phyloP scores from a whole-genome alignment of 352 stramenopile genomes.

The Phytophthora meadii region DNA sequence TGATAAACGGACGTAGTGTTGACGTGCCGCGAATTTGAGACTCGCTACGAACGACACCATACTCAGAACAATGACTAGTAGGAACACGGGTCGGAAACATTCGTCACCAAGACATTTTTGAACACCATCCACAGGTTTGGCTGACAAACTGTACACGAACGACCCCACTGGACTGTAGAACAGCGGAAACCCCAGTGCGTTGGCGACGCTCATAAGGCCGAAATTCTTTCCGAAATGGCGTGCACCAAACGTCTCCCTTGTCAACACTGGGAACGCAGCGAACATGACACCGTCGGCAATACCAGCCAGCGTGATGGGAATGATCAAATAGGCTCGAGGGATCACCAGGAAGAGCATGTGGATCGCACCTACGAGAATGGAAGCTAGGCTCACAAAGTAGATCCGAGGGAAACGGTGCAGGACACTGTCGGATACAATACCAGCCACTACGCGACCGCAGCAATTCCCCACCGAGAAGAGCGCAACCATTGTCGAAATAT shows the following conservation, averaged over 20 bases:
- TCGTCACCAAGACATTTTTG: slow-evolving; percentile 59
- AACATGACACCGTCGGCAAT: slow-evolving; percentile 82
- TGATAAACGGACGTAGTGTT: slow-evolving; percentile 21
- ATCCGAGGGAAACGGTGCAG: slow-evolving; percentile 54
- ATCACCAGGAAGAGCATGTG: slow-evolving; percentile 67
- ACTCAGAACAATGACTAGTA: slow-evolving; percentile 63
- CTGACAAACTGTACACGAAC: slow-evolving; percentile 58
- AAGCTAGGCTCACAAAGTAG: slow-evolving; percentile 67
- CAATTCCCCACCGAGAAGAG: slow-evolving; percentile 80
- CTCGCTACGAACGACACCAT: slow-evolving; percentile 57
- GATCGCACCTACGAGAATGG: slow-evolving; percentile 62
- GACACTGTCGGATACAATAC: slow-evolving; percentile 68
- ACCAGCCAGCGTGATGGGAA: slow-evolving; percentile 70
- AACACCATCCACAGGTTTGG: slow-evolving; percentile 41
- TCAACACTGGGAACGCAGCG: slow-evolving; percentile 70
- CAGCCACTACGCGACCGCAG: slow-evolving; percentile 57
- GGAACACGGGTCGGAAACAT: slow-evolving; percentile 74
- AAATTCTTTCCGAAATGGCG: slow-evolving; percentile 86
- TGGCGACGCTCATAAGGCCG: slow-evolving; percentile 76
- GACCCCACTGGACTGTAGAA: slow-evolving; percentile 76
- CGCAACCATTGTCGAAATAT: slow-evolving; percentile 72
- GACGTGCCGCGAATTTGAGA: slow-evolving; percentile 46
- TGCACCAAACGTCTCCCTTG: slow-evolving; percentile 71
- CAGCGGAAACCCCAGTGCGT: slow-evolving; percentile 74
- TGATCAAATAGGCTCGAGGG: slow-evolving; percentile 42